These are phyloP conservation scores for Plectranthus barbatus DNA, from an alignment of 257 asterid species.

Conservation along the genomic window DNA sequence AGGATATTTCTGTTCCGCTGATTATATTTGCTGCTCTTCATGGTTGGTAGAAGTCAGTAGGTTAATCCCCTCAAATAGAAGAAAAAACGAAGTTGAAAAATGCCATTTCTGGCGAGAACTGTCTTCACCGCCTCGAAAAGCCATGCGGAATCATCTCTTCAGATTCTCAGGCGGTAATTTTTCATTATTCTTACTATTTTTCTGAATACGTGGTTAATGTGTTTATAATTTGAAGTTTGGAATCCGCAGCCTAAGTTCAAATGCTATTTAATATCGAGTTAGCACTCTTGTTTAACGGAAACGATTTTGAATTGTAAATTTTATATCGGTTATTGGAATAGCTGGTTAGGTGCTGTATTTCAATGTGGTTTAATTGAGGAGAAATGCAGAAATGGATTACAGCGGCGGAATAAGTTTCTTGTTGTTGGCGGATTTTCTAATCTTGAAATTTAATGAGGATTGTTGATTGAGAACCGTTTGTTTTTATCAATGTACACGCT, in stretches of 20 bases:
- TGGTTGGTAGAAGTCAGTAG: slow-evolving; percentile 8
- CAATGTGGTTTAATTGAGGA: background rate
- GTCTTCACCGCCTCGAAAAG: slow-evolving; percentile 17
- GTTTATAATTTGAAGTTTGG: background rate
- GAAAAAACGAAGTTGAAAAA: background rate
- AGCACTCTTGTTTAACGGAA: background rate
- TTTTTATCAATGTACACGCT: background rate
- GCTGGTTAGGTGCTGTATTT: background rate
- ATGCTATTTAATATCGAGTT: background rate
- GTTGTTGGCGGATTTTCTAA: background rate
- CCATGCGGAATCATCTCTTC: slow-evolving; percentile 15
- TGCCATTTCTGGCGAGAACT: slow-evolving; percentile 24
- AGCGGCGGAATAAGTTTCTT: background rate
- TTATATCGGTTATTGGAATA: background rate
- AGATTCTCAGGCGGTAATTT: slow-evolving; percentile 22
- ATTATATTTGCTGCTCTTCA: background rate
- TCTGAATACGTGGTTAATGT: background rate
- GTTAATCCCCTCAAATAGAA: background rate
- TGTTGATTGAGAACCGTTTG: background rate
- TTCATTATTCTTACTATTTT: background rate
- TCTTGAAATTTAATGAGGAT: background rate
- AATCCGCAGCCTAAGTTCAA: background rate
- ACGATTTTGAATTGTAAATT: background rate
- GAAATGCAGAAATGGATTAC: background rate
- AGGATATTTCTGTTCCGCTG: background rate